Conservation (phyloP, 2,329 filamentous ascomycete species). For the Botrytis byssoidea region DNA sequence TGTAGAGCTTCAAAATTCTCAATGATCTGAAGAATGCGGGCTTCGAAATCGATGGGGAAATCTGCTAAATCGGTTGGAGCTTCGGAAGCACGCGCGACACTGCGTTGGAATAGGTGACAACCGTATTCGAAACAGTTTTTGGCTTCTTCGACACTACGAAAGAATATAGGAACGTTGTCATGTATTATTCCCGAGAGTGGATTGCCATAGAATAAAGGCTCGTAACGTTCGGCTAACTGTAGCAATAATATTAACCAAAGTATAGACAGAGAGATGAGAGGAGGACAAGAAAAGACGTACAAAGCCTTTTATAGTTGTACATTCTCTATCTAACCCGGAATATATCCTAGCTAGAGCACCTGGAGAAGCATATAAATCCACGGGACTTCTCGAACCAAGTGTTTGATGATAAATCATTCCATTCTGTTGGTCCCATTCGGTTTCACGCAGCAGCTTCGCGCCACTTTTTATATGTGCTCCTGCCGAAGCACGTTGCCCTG, state of each 20-base stretch:
- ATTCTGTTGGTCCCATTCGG: conserved; percentile 15
- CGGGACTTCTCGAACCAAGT: not conserved
- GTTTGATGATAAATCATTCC: conserved; percentile 2
- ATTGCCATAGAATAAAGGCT: not conserved
- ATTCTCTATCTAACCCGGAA: not conserved
- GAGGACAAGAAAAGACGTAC: not conserved
- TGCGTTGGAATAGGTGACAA: conserved; percentile 16
- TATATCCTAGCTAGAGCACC: not conserved
- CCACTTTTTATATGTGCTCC: conserved; percentile 24
- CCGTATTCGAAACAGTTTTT: conserved; percentile 16
- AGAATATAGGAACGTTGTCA: not conserved
- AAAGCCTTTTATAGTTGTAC: not conserved
- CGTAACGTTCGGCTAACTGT: not conserved
- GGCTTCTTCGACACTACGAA: not conserved
- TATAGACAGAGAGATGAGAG: not conserved
- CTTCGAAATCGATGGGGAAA: not conserved
- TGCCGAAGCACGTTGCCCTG: conserved; percentile 22
- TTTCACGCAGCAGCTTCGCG: conserved; percentile 25
- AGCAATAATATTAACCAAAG: not conserved
- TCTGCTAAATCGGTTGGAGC: not conserved
- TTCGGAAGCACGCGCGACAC: not conserved
- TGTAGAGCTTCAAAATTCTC: not conserved
- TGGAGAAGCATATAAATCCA: not conserved
- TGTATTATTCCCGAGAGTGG: not conserved
- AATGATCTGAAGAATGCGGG: not conserved